These are phyloP conservation scores for Paradendryphiella salina DNA, from an alignment of 2,329 filamentous ascomycete genomes.

Conservation along the genomic window DNA sequence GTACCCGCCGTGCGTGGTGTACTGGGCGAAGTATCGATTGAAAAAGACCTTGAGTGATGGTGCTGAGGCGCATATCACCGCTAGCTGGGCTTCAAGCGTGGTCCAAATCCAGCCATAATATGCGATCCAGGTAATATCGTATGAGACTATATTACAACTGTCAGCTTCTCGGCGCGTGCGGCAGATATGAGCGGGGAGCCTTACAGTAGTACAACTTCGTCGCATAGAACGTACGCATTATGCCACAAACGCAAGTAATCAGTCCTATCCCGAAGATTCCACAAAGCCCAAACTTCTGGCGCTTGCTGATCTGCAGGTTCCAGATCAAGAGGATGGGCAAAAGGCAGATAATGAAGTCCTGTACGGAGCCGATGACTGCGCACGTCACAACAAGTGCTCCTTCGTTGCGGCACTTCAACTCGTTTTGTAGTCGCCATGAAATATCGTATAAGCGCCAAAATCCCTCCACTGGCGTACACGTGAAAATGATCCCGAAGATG, in stretches of 20 bases:
- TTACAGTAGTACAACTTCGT: conserved; percentile 36
- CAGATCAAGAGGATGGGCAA: conserved; percentile 52
- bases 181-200: not conserved
- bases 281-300: conserved; percentile 52
- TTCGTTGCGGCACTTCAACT: conserved; percentile 46
- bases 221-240: conserved; percentile 47
- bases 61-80: conserved; percentile 49
- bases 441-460: conserved; percentile 48
- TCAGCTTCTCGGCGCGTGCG: not conserved
- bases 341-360: conserved; percentile 48
- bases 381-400: conserved; percentile 46
- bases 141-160: conserved; percentile 23
- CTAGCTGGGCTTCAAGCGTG: conserved; percentile 48
- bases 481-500: conserved; percentile 41
- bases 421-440: conserved; percentile 35
- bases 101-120: conserved; percentile 49
- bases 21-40: conserved; percentile 44
- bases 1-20: conserved; percentile 15
- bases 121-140: conserved; percentile 49
- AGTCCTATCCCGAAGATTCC: conserved; percentile 52
- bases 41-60: conserved; percentile 52
- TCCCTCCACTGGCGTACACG: conserved; percentile 47
- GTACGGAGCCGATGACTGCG: conserved; percentile 45
- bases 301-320: conserved; percentile 49
- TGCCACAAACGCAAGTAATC: conserved; percentile 44